A percentile compares a stretch with the other conserved stretches of the same genome.
Conservation (phyloP, 2,329 filamentous ascomycete species). For the Penicillium polonicum region DNA sequence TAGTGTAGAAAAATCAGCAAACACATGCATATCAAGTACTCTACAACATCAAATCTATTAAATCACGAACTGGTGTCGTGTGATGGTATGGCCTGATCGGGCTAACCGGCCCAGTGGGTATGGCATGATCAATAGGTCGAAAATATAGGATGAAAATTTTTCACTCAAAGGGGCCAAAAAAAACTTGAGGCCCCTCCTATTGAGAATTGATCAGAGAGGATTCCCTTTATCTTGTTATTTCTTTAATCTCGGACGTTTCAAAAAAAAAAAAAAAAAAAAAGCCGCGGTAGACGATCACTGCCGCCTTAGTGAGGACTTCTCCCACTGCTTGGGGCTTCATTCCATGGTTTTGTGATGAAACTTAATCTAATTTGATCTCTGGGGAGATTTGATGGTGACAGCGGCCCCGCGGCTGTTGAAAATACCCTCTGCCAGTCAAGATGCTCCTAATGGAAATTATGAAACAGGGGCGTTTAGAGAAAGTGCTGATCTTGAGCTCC, state of each 20-base stretch:
- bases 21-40: conserved; percentile 1
- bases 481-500: not conserved
- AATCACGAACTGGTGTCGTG: not conserved
- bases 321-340: not conserved
- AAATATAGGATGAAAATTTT: not conserved
- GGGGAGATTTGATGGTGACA: conserved; percentile 3
- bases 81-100: conserved; percentile 22
- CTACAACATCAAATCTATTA: not conserved
- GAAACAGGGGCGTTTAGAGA: not conserved
- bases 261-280: conserved; percentile 5
- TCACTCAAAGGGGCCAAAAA: not conserved
- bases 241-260: conserved; percentile 15
- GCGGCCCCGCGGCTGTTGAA: not conserved
- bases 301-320: conserved; percentile 6
- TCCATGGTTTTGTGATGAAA: conserved; percentile 8
- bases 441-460: not conserved
- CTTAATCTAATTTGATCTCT: conserved; percentile 15
- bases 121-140: conserved; percentile 17
- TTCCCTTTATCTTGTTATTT: not conserved
- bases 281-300: conserved; percentile 17
- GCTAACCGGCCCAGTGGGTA: not conserved
- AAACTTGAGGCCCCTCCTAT: not conserved
- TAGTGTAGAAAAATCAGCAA: conserved; percentile 5
- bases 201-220: not conserved
- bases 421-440: not conserved